phyloP scores from a whole-genome alignment of 306 rosid genomes.

The Hippophae tibetana region DNA sequence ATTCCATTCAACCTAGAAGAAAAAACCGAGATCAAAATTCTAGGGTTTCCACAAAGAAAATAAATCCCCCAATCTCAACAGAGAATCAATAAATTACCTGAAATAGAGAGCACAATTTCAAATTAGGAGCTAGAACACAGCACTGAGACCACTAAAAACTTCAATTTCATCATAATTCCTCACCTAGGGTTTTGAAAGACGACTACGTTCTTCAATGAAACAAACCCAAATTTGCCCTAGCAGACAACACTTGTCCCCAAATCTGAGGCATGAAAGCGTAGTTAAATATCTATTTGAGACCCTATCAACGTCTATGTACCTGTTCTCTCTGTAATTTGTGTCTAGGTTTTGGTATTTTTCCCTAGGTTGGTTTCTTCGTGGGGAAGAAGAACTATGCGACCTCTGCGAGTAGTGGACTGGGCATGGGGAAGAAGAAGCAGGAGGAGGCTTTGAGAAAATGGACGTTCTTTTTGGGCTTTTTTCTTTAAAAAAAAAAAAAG shows the following conservation, averaged over 20 bases:
- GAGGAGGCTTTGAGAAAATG: constrained; percentile 54
- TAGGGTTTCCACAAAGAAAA: constrained; percentile 62
- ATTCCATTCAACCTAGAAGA: constrained; percentile 20
- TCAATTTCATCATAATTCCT: constrained; percentile 25
- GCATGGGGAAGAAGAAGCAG: constrained; percentile 58
- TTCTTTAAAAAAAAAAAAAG: constrained; percentile 7
- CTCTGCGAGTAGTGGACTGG: constrained; percentile 95
- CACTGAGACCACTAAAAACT: constrained; percentile 15
- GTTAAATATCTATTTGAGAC: constrained; percentile 16
- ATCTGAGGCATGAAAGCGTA: constrained; percentile 58
- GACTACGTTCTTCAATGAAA: constrained; percentile 21
- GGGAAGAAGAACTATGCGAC: constrained; percentile 59
- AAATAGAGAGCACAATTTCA: constrained; percentile 19
- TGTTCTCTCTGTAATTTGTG: background rate
- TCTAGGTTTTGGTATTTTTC: constrained; percentile 14
- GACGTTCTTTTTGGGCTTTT: constrained; percentile 73
- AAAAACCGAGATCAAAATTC: constrained; percentile 46
- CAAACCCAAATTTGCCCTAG: constrained; percentile 42
- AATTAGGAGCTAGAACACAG: constrained; percentile 51
- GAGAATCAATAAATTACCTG: constrained; percentile 48
- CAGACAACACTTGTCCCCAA: constrained; percentile 28
- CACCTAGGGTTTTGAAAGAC: constrained; percentile 87
- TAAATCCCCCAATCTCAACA: constrained; percentile 20
- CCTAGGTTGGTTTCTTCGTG: constrained; percentile 26
- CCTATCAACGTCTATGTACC: constrained; percentile 11